These are phyloP conservation scores for Excoecaria agallocha DNA, from an alignment of 345 rosid species.

Conservation along the genomic window DNA sequence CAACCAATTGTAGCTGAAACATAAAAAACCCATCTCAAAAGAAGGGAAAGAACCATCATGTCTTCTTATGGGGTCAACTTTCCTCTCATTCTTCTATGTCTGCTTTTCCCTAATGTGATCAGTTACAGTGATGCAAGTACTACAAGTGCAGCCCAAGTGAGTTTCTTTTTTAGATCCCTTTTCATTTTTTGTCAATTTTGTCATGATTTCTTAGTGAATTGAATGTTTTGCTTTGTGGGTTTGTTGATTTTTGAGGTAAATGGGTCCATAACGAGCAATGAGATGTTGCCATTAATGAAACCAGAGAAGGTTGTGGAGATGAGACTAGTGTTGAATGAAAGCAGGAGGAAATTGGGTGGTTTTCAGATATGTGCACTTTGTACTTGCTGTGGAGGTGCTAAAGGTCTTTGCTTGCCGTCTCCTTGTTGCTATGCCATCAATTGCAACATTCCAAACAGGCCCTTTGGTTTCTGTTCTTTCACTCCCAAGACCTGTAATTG, in stretches of 20 bases:
- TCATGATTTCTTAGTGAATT: slow-evolving; percentile 23
- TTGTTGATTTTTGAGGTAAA: slow-evolving; percentile 44
- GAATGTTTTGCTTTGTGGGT: slow-evolving; percentile 14
- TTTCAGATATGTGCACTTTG: slow-evolving; percentile 90
- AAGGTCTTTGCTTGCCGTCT: slow-evolving; percentile 72
- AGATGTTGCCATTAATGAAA: slow-evolving; percentile 45
- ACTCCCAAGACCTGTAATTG: slow-evolving; percentile 97
- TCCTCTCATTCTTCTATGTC: slow-evolving; percentile 34
- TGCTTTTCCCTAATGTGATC: slow-evolving; percentile 30
- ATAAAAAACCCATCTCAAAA: slow-evolving; percentile 7
- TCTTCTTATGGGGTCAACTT: slow-evolving; percentile 30
- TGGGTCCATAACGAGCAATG: slow-evolving; percentile 39
- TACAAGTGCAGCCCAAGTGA: slow-evolving; percentile 38
- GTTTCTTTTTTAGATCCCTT: slow-evolving; percentile 35
- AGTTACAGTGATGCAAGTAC: slow-evolving; percentile 32
- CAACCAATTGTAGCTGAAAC: neutral
- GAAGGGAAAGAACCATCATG: slow-evolving; percentile 14
- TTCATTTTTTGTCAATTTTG: slow-evolving; percentile 3
- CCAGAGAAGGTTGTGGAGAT: slow-evolving; percentile 48
- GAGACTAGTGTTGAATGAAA: slow-evolving; percentile 67
- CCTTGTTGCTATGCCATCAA: slow-evolving; percentile 97
- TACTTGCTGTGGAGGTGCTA: slow-evolving; percentile 93
- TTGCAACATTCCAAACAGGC: slow-evolving; percentile 95
- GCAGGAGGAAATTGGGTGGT: slow-evolving; percentile 75
- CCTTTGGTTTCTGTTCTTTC: slow-evolving; percentile 95